Evolutionary conservation across 2,329 filamentous ascomycete species (phyloP).

Genomic region (Trichoderma atrobrunneum): DNA sequence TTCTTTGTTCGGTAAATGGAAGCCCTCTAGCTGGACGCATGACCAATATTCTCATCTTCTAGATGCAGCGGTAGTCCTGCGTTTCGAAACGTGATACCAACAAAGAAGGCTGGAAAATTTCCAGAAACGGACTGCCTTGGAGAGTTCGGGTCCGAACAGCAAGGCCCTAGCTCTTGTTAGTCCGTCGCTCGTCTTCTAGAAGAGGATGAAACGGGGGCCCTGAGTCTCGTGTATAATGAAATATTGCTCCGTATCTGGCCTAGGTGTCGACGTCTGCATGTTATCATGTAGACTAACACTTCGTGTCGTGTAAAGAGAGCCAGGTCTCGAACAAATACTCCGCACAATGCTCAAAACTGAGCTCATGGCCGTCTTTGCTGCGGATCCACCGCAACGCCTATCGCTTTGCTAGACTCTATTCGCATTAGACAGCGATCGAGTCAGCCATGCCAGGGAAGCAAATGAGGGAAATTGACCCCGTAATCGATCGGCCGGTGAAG

Average conservation of each 20-base stretch:
- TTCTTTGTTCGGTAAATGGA: neutral
- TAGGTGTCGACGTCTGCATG: slow-evolving; percentile 18
- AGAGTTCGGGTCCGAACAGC: neutral
- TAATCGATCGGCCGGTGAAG: neutral
- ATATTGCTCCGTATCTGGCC: neutral
- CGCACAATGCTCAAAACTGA: slow-evolving; percentile 3
- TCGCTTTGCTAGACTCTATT: slow-evolving; percentile 4
- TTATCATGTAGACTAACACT: slow-evolving; percentile 19
- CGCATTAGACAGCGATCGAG: slow-evolving; percentile 10
- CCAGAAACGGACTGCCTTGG: neutral
- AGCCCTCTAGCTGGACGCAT: neutral
- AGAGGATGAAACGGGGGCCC: slow-evolving; percentile 6
- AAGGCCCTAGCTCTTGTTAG: neutral
- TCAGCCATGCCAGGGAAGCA: slow-evolving; percentile 27
- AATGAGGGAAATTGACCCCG: slow-evolving; percentile 20
- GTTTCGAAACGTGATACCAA: slow-evolving; percentile 10
- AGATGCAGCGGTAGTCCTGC: neutral
- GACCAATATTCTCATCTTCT: neutral
- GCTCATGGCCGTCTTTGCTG: neutral
- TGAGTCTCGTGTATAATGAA: neutral
- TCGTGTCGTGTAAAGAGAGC: neutral
- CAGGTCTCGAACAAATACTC: slow-evolving; percentile 3
- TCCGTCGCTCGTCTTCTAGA: neutral
- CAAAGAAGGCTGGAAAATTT: neutral
- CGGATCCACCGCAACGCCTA: neutral